These are phyloP conservation scores for Ceratocystis alfenasii DNA, from an alignment of 2,329 filamentous ascomycete species.

Conservation along the genomic window DNA sequence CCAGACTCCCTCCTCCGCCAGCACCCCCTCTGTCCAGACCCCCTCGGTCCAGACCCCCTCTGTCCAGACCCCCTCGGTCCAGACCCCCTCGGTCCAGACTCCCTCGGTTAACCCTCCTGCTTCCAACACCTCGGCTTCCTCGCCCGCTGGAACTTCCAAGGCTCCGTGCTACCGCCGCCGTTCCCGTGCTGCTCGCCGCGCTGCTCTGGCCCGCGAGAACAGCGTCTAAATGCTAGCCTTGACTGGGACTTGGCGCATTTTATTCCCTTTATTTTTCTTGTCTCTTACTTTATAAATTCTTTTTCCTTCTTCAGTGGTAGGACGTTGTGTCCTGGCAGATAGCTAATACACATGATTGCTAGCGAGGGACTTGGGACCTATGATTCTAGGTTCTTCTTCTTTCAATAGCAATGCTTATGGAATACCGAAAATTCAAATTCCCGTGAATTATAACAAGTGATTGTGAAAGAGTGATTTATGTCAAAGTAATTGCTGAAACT, in stretches of 20 bases:
- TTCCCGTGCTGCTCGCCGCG: constrained; percentile 22
- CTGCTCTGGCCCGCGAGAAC: constrained; percentile 19
- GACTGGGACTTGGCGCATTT: neutral
- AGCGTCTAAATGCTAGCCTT: neutral
- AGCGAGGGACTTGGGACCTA: neutral
- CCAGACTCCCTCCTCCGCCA: constrained; percentile 12
- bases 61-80: neutral
- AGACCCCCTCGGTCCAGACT: constrained; percentile 24
- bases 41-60: neutral
- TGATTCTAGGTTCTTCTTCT: neutral
- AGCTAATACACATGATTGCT: neutral
- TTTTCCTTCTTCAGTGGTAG: neutral
- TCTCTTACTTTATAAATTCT: neutral
- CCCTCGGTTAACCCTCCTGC: constrained; percentile 15
- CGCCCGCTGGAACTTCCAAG: constrained; percentile 5
- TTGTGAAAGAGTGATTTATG: too few relatives aligned
- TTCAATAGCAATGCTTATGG: constrained; percentile 3
- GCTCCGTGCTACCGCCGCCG: constrained; percentile 21
- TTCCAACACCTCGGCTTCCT: constrained; percentile 15
- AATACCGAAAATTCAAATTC: neutral
- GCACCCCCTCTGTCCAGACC: neutral
- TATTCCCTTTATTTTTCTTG: neutral
- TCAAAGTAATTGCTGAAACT: too few relatives aligned
- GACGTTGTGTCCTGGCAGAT: neutral
- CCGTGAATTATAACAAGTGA: too few relatives aligned